Conservation (phyloP, 2,329 filamentous ascomycete genomes). For the Alternaria consortialis region DNA sequence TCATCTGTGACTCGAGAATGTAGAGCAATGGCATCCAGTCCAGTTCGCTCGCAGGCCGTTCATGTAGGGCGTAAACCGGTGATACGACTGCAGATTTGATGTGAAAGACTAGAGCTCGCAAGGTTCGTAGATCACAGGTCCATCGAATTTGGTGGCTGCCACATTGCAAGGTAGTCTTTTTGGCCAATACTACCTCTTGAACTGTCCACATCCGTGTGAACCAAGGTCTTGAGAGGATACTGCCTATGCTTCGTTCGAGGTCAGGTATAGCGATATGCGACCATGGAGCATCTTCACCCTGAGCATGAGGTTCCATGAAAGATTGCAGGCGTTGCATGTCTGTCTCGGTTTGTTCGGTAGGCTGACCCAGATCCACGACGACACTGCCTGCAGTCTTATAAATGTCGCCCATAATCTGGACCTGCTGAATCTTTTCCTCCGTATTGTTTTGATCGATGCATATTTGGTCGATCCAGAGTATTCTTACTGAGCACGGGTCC, state of each 20-base stretch:
- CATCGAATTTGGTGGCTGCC: not conserved
- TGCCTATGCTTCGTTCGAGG: not conserved
- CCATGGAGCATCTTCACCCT: not conserved
- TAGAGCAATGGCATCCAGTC: not conserved
- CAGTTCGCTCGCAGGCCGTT: too few species aligned
- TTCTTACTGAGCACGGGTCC: too few species aligned
- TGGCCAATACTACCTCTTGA: not conserved
- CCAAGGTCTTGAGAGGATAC: not conserved
- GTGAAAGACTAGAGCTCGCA: not conserved
- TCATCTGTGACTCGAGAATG: not conserved
- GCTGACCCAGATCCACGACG: not conserved
- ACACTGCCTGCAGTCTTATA: not conserved
- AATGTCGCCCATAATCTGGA: not conserved
- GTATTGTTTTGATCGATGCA: too few species aligned
- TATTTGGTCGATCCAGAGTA: too few species aligned
- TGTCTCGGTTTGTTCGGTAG: not conserved
- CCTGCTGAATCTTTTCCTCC: too few species aligned
- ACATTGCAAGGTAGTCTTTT: not conserved
- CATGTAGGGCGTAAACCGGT: too few species aligned
- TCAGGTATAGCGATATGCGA: not conserved
- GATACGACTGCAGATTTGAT: too few species aligned
- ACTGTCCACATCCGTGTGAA: not conserved
- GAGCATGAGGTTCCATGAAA: not conserved
- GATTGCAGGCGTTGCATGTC: not conserved
- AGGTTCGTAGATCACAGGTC: not conserved